phyloP scores from a whole-genome alignment of 768 basidiomycete genomes.

The Chlorophyllum brunneum region DNA sequence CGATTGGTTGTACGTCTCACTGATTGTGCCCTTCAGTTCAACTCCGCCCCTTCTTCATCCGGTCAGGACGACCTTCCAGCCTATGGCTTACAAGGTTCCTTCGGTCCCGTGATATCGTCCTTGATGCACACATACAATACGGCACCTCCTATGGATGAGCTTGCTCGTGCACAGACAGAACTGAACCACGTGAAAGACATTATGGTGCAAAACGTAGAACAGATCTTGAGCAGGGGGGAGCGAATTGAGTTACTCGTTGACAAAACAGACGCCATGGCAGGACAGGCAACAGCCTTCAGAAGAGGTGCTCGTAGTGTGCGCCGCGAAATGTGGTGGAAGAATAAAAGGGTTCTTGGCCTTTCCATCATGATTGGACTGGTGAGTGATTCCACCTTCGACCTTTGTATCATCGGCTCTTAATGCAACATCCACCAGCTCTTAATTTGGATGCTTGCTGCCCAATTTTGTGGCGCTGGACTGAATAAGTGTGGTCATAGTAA shows the following conservation, averaged over 20 bases:
- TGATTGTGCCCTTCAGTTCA: slow-evolving; percentile 40
- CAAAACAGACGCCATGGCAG: slow-evolving; percentile 95
- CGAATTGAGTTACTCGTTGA: slow-evolving; percentile 94
- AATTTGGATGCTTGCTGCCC: slow-evolving; percentile 79
- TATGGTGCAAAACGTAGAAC: slow-evolving; percentile 98
- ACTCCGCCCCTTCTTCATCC: slow-evolving; percentile 60
- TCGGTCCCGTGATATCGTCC: slow-evolving; percentile 64
- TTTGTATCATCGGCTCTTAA: slow-evolving; percentile 5
- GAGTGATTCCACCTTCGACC: too few species aligned
- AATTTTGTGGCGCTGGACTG: slow-evolving; percentile 84
- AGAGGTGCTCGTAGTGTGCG: slow-evolving; percentile 82
- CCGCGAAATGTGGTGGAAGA: slow-evolving; percentile 90
- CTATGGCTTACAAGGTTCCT: slow-evolving; percentile 67
- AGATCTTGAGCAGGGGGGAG: slow-evolving; percentile 91
- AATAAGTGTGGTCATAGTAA: slow-evolving; percentile 49
- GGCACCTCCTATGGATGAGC: slow-evolving; percentile 81
- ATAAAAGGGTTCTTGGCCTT: slow-evolving; percentile 64
- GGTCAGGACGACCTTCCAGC: slow-evolving; percentile 51
- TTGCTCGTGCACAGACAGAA: slow-evolving; percentile 86
- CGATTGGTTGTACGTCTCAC: slow-evolving; percentile 5
- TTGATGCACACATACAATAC: slow-evolving; percentile 90
- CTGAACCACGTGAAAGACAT: slow-evolving; percentile 90
- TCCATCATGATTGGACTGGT: slow-evolving; percentile 70
- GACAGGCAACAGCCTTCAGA: slow-evolving; percentile 90
- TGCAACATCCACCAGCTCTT: slow-evolving; percentile 44